These are phyloP conservation scores for Naganishia antarctica DNA, from an alignment of 768 basidiomycete genomes.

Conservation along the genomic window DNA sequence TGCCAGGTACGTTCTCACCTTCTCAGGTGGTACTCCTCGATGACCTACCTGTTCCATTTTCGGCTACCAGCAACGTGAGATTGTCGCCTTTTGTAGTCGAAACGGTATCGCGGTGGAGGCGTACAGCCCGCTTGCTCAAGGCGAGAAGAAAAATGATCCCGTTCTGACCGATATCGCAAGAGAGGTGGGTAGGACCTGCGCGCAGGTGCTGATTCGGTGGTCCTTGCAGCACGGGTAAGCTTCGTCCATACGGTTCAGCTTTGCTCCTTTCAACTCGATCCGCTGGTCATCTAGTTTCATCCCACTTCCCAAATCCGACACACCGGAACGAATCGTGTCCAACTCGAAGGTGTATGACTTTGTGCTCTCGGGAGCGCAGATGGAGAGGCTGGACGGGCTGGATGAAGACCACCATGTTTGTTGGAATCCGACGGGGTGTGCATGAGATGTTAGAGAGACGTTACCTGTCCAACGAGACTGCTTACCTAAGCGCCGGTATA, in stretches of 20 bases:
- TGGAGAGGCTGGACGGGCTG: constrained; percentile 62
- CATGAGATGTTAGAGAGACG: constrained; percentile 14
- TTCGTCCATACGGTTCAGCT: background rate
- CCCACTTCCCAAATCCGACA: constrained; percentile 74
- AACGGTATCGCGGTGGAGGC: constrained; percentile 49
- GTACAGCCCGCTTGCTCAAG: constrained; percentile 42
- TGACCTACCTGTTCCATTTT: too few relatives aligned
- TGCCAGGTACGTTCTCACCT: constrained; percentile 58
- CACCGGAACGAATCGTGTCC: background rate
- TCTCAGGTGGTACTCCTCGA: too few relatives aligned
- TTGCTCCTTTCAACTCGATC: background rate
- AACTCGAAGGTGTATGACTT: constrained; percentile 71
- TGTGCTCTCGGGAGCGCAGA: constrained; percentile 62
- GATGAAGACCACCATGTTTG: constrained; percentile 56
- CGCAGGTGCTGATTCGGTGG: constrained; percentile 54
- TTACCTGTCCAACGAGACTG: background rate
- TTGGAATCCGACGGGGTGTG: constrained; percentile 36
- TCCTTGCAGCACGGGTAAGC: constrained; percentile 52
- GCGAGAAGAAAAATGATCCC: constrained; percentile 35
- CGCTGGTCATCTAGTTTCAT: constrained; percentile 61
- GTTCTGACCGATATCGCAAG: constrained; percentile 37
- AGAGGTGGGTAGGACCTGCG: constrained; percentile 46
- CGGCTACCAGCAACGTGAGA: constrained; percentile 61
- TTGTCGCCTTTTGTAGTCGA: constrained; percentile 68
- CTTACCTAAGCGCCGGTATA: background rate